Evolutionary conservation across 2,329 filamentous ascomycete species (phyloP), one percentile per base, ranked within the genome.

Genomic region (Beauveria sp.): DNA sequence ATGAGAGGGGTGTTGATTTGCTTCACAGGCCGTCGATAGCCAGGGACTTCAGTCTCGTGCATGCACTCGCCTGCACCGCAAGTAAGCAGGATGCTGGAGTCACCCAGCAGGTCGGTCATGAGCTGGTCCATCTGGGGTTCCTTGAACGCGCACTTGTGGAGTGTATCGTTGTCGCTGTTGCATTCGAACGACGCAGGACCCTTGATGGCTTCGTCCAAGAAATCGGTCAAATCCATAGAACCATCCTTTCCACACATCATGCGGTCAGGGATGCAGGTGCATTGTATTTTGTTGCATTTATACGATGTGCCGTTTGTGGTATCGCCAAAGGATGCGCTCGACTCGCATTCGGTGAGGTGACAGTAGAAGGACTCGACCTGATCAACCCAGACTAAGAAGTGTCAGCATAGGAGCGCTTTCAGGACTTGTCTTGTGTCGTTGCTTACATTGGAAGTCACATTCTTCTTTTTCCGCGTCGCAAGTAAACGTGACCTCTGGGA

Each of bases 301-400:
- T 98, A 98, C 56, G 81, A 83, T 2, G 93, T 98, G 61, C 83
- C 87, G 75, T 99, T 99, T 68, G 85, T 83, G 58, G 83, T 78
- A 40, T 87, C 83, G 60, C 85, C 82, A 63, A 87, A 88, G 62
- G 89, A 83, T 72, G 88, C 85, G 56, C 76, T 82, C 69, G 90
- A 95, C 18, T 84, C 76, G 77, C 95, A 99, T 18, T 88, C 88
- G 69, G 91, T 86, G 63, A 99, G 80, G 65, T 89, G 87, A 77
- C 96, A 99, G 75, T 96, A 99, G 79, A 99, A 99, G 1, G 95
- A 98, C 76, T 99, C 95, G 65, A 84, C 81, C 67, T 93, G 85
- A 68, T 96, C 93, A 53, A 99, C 91, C 93, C 95, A 99, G 77
- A 99, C 89, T 93, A 28, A 40, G 38, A 7, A 10, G 8, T 28